Evolutionary conservation across 768 basidiomycete genomes (phyloP), one percentile per base, ranked within the genome.

Genomic region (Sporobolomyces roseus): DNA sequence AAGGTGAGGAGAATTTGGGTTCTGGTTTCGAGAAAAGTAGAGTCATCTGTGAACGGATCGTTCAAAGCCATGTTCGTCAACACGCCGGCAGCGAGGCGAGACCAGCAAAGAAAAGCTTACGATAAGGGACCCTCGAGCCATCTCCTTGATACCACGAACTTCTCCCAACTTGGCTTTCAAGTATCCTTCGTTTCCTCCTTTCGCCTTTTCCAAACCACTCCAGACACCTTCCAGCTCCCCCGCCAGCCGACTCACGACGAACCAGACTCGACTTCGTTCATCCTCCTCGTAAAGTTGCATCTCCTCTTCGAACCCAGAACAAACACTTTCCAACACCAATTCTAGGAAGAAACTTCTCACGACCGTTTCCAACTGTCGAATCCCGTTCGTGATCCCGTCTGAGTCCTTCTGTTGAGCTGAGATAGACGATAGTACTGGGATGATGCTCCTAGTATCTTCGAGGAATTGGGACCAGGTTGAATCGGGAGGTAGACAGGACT

Each of bases 321-420:
- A 12, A 4, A 69, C 32, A 29, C 41, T 65, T 21, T 73, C 67
- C 51, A 73, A 53, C 21, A 59, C 48, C 14, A 63, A 32, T 16
- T 58, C 33, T 30, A 41, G 8, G 21, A 32, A 49, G 3, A 53
- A 56, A 23, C 45, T 45, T 25, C 13, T 30, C 21, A 73, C 9
- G n/a, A 65, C 71, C 16, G 0, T 35, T 3, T 9, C 10, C 41
- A 61, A 21, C 3, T 45, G 27, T 0, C 32, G 32, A 27, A 36
- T 43, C 5, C 38, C 14, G 4, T 23, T 41, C 23, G 12, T 43
- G 17, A 33, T 6, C 16, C 25, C 30, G 1, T 41, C 10, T 9
- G 1, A 29, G 0, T 27, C 51, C 7, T 55, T 14, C 17, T 35
- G 49, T 29, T 36, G 13, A 19, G 9, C 17, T 0, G 4, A 13